A percentile compares a stretch with the other conserved stretches of the same genome.
Conservation (phyloP, 2,329 filamentous ascomycete species). For the Sporothrix mexicana region DNA sequence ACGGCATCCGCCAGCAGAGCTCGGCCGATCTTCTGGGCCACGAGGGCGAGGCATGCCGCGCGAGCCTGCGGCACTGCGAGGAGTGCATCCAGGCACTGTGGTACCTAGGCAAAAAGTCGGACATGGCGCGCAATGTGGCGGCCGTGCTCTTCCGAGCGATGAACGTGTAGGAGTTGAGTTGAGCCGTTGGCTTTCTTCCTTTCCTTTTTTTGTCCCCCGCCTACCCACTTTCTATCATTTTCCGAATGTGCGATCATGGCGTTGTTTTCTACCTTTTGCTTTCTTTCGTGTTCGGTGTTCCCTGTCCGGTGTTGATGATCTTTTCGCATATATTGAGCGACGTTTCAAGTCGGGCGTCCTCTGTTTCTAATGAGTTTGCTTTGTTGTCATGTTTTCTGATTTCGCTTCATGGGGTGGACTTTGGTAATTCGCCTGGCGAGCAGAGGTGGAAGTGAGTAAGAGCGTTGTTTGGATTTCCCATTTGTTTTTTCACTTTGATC, state of each 20-base stretch:
- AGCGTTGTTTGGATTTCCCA: background rate
- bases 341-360: background rate
- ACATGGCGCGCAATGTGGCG: conserved; percentile 51
- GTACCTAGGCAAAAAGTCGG: conserved; percentile 61
- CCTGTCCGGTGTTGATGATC: background rate
- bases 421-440: background rate
- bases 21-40: conserved; percentile 40
- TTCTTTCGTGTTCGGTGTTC: background rate
- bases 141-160: conserved; percentile 74
- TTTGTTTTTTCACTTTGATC: background rate
- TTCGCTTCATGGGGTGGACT: background rate
- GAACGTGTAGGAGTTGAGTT: conserved; percentile 36
- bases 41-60: conserved; percentile 37
- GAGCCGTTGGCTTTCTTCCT: background rate
- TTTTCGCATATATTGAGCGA: background rate
- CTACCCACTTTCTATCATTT: background rate
- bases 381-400: background rate
- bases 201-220: background rate
- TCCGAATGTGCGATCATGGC: background rate
- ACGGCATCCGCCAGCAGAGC: conserved; percentile 41
- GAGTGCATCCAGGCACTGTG: conserved; percentile 60
- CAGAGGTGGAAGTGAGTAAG: background rate
- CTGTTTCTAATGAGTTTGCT: background rate
- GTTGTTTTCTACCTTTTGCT: background rate
- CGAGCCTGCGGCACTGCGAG: conserved; percentile 49